Percentiles rank a stretch among this genome's conserved stretches.
These are phyloP conservation scores for Tinospora cordifolia DNA, from an alignment of 164 flowering plant genomes.

Conservation along the genomic window DNA sequence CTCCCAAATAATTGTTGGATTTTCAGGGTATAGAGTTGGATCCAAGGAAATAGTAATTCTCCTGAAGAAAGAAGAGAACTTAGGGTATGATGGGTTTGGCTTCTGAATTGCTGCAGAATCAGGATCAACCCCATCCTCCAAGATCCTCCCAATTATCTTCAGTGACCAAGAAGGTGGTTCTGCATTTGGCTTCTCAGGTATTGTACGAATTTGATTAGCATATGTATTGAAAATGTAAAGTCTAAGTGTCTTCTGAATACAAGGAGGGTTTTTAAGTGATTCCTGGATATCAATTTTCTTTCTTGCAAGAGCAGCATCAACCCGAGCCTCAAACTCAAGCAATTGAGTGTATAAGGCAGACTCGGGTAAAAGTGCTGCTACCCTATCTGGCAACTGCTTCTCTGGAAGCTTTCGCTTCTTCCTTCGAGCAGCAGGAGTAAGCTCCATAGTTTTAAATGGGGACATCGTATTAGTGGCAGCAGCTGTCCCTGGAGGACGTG, in stretches of 20 bases:
- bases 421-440: constrained; percentile 70
- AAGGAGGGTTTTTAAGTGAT: constrained; percentile 52
- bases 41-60: constrained; percentile 70
- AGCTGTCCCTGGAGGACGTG: constrained; percentile 49
- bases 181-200: constrained; percentile 36
- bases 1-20: constrained; percentile 75
- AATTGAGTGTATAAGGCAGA: constrained; percentile 70
- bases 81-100: constrained; percentile 34
- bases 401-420: constrained; percentile 67
- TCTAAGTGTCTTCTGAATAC: constrained; percentile 59
- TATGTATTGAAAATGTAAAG: constrained; percentile 74
- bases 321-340: constrained; percentile 62
- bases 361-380: constrained; percentile 73
- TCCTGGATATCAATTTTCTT: constrained; percentile 75
- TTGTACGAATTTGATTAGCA: constrained; percentile 41
- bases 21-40: constrained; percentile 67
- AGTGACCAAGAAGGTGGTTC: constrained; percentile 82
- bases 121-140: constrained; percentile 62
- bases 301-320: constrained; percentile 64
- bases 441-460: constrained; percentile 67
- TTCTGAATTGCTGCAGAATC: constrained; percentile 41
- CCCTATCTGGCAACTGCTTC: constrained; percentile 55
- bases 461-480: constrained; percentile 27
- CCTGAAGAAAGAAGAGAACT: constrained; percentile 79
- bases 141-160: constrained; percentile 71